Base-by-base conservation (phyloP, 306 rosid genomes). In the Pterocarpus santalinus region DNA sequence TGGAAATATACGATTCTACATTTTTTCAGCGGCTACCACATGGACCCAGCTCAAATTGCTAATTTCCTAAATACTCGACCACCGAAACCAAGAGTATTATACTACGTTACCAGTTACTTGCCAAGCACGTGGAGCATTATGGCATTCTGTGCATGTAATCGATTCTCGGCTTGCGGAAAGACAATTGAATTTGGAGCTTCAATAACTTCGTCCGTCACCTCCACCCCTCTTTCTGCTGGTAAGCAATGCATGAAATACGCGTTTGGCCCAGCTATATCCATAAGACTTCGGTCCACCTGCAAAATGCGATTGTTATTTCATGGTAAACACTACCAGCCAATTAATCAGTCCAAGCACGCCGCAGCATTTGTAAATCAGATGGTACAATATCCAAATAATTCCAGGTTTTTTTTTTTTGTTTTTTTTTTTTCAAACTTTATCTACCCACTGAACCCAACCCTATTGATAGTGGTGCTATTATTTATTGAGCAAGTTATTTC, bases 221-320 rank as follows among this genome's bases (percentile, higher is more conserved):
- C 99, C 62, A 90, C 98, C 52, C 99, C 99, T 87, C 99, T 88
- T 81, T 93, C 99, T 0, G 99, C 99, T 0, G 99, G 99, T 67
- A 96, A 83, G 87, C 99, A 96, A 72, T 93, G 99, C 98, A 96
- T 93, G 90, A 96, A 92, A 78, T 85, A 87, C 1, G 94, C 95
- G 80, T 88, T 83, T 5, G 97, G 84, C 77, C 99, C 98, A 4
- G 99, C 99, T 44, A 88, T 13, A 79, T 92, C 90, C 98, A 96
- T 90, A 5, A 96, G 94, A 80, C 65, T 86, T 76, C 84, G 85
- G 79, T 93, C 78, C 71, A 93, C 91, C 99, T 95, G 88, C 55
- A 78, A 41, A 78, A 53, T 6, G 67, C n/a, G 1, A 34, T 62
- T 61, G 64, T 8, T 8, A 72, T 57, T 51, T 60, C 57, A 41